phyloP scores from a whole-genome alignment of 176 grass and related monocot genomes.

The Tillandsia leiboldiana region DNA sequence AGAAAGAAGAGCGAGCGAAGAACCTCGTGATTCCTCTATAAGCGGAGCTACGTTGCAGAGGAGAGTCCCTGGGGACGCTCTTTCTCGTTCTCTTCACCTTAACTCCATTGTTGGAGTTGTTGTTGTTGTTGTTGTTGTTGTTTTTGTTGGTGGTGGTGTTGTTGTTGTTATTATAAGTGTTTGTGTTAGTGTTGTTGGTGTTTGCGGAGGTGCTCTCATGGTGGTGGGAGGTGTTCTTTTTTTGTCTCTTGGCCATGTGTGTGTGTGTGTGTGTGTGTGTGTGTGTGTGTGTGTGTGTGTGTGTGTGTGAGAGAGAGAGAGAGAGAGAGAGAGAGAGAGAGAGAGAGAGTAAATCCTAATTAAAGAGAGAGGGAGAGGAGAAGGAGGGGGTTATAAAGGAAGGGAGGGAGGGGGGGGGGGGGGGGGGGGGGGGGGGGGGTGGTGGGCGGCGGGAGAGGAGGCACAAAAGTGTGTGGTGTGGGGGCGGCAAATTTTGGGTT shows the following conservation, averaged over 20 bases:
- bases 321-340: no score
- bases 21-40: slow-evolving; percentile 84
- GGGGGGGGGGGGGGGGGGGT: slow-evolving; percentile 22
- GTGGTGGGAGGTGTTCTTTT: no score
- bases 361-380: no score
- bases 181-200: neutral
- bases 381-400: slow-evolving; percentile 28
- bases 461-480: slow-evolving; percentile 23
- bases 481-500: slow-evolving; percentile 20
- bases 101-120: neutral
- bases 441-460: no score
- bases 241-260: no score
- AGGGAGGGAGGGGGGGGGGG: slow-evolving; percentile 22
- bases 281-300: no score
- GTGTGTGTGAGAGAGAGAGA: no score
- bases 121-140: neutral
- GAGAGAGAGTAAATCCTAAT: no score
- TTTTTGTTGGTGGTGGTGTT: slow-evolving; percentile 18
- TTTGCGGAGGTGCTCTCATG: neutral
- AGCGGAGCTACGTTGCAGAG: slow-evolving; percentile 73
- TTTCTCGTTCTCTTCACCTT: slow-evolving; percentile 75
- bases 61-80: slow-evolving; percentile 56
- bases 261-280: no score
- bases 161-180: slow-evolving; percentile 33
- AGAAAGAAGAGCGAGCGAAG: neutral